A percentile compares a stretch with the other conserved stretches of the same genome.
Conservation (phyloP, 148 eudicot genomes). For the Spergularia marina region DNA sequence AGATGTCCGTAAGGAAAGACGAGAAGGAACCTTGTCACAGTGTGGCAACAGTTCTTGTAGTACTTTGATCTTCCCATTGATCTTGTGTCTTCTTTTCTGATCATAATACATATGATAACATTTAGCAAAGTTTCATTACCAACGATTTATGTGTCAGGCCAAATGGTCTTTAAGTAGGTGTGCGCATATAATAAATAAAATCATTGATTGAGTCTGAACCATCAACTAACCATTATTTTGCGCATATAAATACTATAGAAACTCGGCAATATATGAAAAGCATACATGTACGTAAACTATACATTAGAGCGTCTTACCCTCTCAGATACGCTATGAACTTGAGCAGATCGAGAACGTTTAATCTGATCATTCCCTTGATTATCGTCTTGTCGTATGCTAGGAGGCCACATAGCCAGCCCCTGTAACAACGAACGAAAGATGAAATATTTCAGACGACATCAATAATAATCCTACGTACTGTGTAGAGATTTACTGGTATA, state of each 20-base stretch:
- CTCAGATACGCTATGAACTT: not conserved
- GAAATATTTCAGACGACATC: no score
- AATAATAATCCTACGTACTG: no score
- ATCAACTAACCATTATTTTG: no score
- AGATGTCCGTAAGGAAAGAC: not conserved
- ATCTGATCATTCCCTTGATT: not conserved
- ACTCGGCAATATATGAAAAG: no score
- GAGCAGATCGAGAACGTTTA: not conserved
- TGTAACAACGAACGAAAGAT: not conserved
- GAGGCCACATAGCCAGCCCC: not conserved
- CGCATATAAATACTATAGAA: no score
- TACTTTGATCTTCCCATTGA: conserved; percentile 19
- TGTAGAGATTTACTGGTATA: no score
- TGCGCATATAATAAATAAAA: not conserved
- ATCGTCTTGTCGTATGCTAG: not conserved
- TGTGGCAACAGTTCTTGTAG: conserved; percentile 30
- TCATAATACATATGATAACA: not conserved
- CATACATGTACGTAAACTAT: no score
- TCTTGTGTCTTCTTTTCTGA: conserved; percentile 27
- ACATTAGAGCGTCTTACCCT: not conserved
- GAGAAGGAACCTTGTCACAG: conserved; percentile 26
- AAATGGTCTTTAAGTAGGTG: no score
- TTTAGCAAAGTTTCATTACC: no score
- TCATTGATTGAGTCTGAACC: no score
- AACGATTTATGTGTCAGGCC: no score